phyloP scores from a whole-genome alignment of 2,329 filamentous ascomycete species.

The Chrysosporium keratinophilum region DNA sequence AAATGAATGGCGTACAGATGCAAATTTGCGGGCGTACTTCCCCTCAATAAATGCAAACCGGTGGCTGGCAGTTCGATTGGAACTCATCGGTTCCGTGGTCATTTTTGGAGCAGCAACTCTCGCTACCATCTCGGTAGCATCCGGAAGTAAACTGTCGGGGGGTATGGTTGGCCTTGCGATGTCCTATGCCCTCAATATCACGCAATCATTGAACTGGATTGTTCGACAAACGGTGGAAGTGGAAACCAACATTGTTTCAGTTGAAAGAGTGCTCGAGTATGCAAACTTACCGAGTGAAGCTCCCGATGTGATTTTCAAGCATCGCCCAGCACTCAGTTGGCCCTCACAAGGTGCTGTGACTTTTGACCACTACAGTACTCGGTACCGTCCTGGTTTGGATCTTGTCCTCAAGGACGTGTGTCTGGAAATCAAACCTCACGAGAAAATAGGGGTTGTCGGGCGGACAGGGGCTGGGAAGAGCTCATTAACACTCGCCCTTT shows the following conservation, averaged over 20 bases:
- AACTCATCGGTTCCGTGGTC: constrained; percentile 90
- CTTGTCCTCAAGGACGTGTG: constrained; percentile 88
- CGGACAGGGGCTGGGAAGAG: constrained; percentile 94
- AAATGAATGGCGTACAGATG: constrained; percentile 95
- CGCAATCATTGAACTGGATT: constrained; percentile 96
- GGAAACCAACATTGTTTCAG: constrained; percentile 99
- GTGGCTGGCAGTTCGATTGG: constrained; percentile 88
- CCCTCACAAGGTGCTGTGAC: constrained; percentile 77
- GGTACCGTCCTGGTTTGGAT: constrained; percentile 81
- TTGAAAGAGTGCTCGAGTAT: constrained; percentile 95
- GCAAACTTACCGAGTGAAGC: constrained; percentile 83
- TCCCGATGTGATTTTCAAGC: constrained; percentile 81
- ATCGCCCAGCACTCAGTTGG: constrained; percentile 81
- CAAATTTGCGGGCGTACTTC: constrained; percentile 88
- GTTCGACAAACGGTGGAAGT: constrained; percentile 97
- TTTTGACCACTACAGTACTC: constrained; percentile 88
- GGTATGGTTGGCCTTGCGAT: constrained; percentile 86
- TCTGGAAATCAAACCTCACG: constrained; percentile 84
- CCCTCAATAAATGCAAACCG: constrained; percentile 88
- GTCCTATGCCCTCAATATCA: constrained; percentile 96
- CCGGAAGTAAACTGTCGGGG: constrained; percentile 51
- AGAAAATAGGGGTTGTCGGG: constrained; percentile 96
- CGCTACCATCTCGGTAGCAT: constrained; percentile 67
- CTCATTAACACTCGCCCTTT: constrained; percentile 80
- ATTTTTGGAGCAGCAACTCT: constrained; percentile 80